Evolutionary conservation across 768 basidiomycete genomes (phyloP), one percentile per base, ranked within the genome.

Genomic region (Myochromella boudieri): DNA sequence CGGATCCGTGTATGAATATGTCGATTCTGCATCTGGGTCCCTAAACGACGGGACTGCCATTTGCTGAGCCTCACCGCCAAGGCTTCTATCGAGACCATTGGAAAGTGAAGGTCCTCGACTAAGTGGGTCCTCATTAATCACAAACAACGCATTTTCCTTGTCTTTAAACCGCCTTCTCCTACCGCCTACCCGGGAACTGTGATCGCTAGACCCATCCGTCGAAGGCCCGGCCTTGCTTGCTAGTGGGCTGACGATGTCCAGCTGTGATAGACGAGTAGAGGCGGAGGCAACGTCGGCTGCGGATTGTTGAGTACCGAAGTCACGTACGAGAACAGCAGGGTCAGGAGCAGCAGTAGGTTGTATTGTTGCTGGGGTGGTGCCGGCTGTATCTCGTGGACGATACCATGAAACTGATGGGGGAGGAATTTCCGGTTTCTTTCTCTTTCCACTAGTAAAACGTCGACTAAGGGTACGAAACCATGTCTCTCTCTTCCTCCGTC

Each of bases 381-480:
- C n/a, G n/a, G n/a, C n/a, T n/a, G n/a, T n/a, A n/a, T n/a, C n/a
- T n/a, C n/a, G n/a, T 55, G 29, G 46, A 37, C 40, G 60, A 59
- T 69, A 68, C 70, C 69, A 70, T 6, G 68, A 64, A 14, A 37
- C 37, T 2, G 58, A 42, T 6, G 56, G 50, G 32, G 48, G 48
- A 28, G 50, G 32, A 41, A 14, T 27, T 29, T 20, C 22, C 41
- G 9, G 14, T 18, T 15, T 67, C 66, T 41, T 55, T 26, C 41
- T 44, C 6, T 43, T 46, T 53, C 8, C 52, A 43, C 45, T 48
- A 34, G n/a, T n/a, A 4, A 53, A 46, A 4, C 68, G 64, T 17
- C 66, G 61, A 42, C 69, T 70, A 17, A 72, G 59, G 7, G 65
- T 65, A 15, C 70, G 64, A 41, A 70, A 72, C 73, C 71, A 75